Conservation (phyloP, 2,329 filamentous ascomycete species). For the Ascochyta viciae-villosae region DNA sequence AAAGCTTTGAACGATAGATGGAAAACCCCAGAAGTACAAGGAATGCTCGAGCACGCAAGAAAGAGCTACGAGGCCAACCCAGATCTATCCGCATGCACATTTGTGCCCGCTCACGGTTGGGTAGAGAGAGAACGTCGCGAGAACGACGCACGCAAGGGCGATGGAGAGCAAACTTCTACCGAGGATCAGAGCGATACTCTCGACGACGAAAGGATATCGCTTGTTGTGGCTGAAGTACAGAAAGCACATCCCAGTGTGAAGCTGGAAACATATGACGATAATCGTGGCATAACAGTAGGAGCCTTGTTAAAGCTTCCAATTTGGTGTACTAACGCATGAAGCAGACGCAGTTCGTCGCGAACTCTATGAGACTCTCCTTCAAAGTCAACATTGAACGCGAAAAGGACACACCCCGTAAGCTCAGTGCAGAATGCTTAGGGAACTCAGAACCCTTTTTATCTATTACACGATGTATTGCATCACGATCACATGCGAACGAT, state of each 20-base stretch:
- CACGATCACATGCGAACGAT: conserved; percentile 41
- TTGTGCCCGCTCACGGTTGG: conserved; percentile 51
- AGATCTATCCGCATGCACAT: conserved; percentile 46
- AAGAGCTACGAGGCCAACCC: conserved; percentile 46
- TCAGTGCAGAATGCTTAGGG: conserved; percentile 43
- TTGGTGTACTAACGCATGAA: conserved; percentile 4
- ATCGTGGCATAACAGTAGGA: conserved; percentile 36
- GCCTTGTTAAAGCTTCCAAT: background rate
- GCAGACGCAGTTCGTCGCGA: conserved; percentile 38
- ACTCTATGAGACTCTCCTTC: conserved; percentile 35
- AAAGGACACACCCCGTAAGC: conserved; percentile 31
- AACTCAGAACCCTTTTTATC: conserved; percentile 32
- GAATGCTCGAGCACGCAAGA: conserved; percentile 42
- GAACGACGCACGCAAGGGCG: conserved; percentile 21
- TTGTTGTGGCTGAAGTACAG: conserved; percentile 34
- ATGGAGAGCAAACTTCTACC: conserved; percentile 11
- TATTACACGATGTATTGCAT: conserved; percentile 45
- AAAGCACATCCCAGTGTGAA: conserved; percentile 38
- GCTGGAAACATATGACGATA: conserved; percentile 33
- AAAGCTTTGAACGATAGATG: conserved; percentile 48
- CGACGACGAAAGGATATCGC: conserved; percentile 31
- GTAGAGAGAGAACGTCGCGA: conserved; percentile 36
- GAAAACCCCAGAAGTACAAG: conserved; percentile 47
- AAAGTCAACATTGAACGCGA: conserved; percentile 38
- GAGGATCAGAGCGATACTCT: conserved; percentile 11